Percentiles rank a stretch among this genome's conserved stretches.
Evolutionary conservation across 495 filamentous ascomycete species (phyloP).

Genomic region (Aspergillus bridgeri): DNA sequence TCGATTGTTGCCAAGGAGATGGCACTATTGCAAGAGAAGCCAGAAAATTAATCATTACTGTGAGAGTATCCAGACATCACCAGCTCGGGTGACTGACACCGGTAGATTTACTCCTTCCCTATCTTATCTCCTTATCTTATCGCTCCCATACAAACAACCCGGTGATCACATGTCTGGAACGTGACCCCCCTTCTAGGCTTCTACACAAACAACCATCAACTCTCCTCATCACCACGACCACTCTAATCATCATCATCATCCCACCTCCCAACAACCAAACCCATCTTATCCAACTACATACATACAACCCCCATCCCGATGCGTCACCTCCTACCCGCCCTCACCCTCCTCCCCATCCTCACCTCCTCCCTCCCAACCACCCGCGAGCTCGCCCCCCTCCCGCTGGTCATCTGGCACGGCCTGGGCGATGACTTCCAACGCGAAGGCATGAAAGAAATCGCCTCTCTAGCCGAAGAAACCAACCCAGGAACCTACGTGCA

Average conservation of each 20-base stretch:
- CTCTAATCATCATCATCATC: not conserved
- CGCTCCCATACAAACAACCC: not conserved
- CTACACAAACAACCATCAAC: not conserved
- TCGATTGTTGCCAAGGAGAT: too few relatives aligned
- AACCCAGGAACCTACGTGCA: slow-evolving; percentile 86
- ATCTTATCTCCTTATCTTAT: too few relatives aligned
- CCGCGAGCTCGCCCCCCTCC: slow-evolving; percentile 53
- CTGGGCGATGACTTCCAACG: slow-evolving; percentile 66
- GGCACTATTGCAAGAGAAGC: too few relatives aligned
- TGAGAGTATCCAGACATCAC: too few relatives aligned
- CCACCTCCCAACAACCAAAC: not conserved
- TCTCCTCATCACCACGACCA: not conserved
- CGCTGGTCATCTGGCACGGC: slow-evolving; percentile 93
- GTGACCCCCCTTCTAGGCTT: not conserved
- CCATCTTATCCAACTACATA: not conserved
- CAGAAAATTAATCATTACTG: too few relatives aligned
- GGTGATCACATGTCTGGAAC: not conserved
- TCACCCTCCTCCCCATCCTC: slow-evolving; percentile 17
- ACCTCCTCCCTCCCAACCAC: slow-evolving; percentile 15
- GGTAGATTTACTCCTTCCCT: not conserved
- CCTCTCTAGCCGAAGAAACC: slow-evolving; percentile 60
- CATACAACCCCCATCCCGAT: slow-evolving; percentile 4
- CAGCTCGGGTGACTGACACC: not conserved
- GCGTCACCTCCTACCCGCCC: slow-evolving; percentile 15
- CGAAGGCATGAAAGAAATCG: slow-evolving; percentile 67